A percentile compares a stretch with the other conserved stretches of the same genome.
Conservation (phyloP, 2,329 filamentous ascomycete genomes). For the Zasmidium cellare region DNA sequence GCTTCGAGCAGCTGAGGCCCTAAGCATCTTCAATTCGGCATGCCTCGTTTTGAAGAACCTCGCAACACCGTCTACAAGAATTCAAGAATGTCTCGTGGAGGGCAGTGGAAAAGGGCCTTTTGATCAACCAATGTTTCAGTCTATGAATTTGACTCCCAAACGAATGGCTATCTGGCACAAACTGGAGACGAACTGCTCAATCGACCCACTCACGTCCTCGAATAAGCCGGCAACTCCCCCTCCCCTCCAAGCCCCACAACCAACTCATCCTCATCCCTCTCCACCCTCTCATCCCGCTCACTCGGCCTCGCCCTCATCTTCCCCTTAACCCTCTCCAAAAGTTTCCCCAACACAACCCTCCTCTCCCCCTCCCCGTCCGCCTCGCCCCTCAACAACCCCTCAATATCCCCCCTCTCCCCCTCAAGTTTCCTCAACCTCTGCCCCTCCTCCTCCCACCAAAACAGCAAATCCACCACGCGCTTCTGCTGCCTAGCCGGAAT, state of each 20-base stretch:
- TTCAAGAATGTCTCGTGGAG: no score
- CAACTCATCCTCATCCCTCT: constrained; percentile 37
- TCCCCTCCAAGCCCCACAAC: constrained; percentile 1
- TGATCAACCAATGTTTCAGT: no score
- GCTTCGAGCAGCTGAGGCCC: no score
- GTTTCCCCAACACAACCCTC: neutral
- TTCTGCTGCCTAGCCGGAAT: constrained; percentile 8
- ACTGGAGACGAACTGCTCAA: no score
- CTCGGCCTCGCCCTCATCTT: constrained; percentile 7
- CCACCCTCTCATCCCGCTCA: constrained; percentile 1
- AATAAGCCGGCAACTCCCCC: constrained; percentile 4
- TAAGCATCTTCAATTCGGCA: no score
- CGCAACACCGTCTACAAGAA: no score
- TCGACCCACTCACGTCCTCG: neutral
- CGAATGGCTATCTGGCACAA: no score
- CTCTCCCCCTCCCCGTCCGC: neutral
- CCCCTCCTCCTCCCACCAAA: constrained; percentile 16
- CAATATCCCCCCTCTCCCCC: constrained; percentile 6
- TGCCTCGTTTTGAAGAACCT: no score
- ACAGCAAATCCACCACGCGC: constrained; percentile 10
- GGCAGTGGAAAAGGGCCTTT: no score
- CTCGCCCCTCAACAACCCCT: neutral
- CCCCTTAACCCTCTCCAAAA: constrained; percentile 5
- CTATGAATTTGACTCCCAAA: no score
- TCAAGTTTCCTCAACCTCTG: constrained; percentile 3